Base-by-base conservation (phyloP, 305 asterid species). In the Fraxinus ornus region DNA sequence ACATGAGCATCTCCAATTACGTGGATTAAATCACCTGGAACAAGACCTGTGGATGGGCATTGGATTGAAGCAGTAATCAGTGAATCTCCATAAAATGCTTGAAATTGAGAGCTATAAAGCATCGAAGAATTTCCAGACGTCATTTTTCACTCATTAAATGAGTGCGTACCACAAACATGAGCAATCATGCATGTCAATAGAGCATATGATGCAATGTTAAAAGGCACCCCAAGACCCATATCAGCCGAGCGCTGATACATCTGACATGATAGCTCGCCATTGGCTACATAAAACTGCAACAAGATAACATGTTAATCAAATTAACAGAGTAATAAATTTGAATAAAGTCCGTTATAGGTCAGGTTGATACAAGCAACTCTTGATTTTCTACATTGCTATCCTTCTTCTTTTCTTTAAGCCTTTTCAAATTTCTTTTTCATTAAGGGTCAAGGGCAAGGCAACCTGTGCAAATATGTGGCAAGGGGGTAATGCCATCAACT, bases 161-260 rank as follows among this genome's bases (percentile, higher is more conserved):
- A 81, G 80, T 39, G 33, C 92, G 76, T 90, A 96, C 99, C 98
- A 82, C 98, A 92, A 87, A 94, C 97, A 83, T 93, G 98, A 52
- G 99, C 98, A 78, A 96, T 85, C 94, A 96, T 92, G 94, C 98
- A 91, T 41, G 99, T 96, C 82, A 96, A 88, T 77, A 96, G 87
- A 19, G 99, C 91, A 85, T 96, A 96, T 35, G 99, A 94, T 39
- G 98, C 99, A 68, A 96, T 93, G 83, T 94, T 94, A 84, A 96
- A 96, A 8, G 99, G 99, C 89, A 96, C 97, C 35, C 98, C 99
- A 52, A 94, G 97, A 83, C 98, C 98, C 98, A 96, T 93, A 83
- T 96, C 98, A 78, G 99, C 98, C 55, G 99, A 96, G 1, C 95
- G 95, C 85, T 95, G 99, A 84, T 95, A 94, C 98, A 93, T 94